Conservation (phyloP, 768 basidiomycete genomes). For the Gyrodon lividus region DNA sequence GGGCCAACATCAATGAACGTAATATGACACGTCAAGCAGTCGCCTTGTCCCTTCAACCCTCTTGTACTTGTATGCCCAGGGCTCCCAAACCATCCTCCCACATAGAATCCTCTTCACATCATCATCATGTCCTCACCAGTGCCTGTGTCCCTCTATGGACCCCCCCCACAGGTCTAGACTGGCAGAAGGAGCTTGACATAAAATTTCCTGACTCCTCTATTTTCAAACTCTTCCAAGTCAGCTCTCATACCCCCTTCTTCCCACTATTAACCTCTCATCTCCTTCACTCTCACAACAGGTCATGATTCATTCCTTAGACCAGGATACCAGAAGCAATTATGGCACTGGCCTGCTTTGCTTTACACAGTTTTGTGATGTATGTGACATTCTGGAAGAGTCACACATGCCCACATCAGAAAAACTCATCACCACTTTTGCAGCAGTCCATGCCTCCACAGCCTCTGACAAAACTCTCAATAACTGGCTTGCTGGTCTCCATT, state of each 20-base stretch:
- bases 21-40: background rate
- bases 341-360: constrained; percentile 20
- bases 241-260: no score
- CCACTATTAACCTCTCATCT: no score
- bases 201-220: no score
- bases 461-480: constrained; percentile 24
- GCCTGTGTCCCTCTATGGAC: no score
- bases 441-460: constrained; percentile 10
- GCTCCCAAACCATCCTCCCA: no score
- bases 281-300: no score
- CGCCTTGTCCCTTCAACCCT: background rate
- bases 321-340: background rate
- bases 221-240: no score
- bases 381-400: constrained; percentile 26
- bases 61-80: no score
- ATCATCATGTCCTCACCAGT: no score
- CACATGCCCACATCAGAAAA: constrained; percentile 23
- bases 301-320: background rate
- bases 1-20: no score
- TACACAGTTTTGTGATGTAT: constrained; percentile 38
- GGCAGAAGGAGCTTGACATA: background rate
- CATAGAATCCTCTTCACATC: no score
- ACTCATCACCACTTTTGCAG: constrained; percentile 28
- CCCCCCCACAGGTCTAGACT: no score
- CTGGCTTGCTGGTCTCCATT: constrained; percentile 36